Evolutionary conservation across 768 basidiomycete genomes (phyloP).

Genomic region (Serpula lacrymans): DNA sequence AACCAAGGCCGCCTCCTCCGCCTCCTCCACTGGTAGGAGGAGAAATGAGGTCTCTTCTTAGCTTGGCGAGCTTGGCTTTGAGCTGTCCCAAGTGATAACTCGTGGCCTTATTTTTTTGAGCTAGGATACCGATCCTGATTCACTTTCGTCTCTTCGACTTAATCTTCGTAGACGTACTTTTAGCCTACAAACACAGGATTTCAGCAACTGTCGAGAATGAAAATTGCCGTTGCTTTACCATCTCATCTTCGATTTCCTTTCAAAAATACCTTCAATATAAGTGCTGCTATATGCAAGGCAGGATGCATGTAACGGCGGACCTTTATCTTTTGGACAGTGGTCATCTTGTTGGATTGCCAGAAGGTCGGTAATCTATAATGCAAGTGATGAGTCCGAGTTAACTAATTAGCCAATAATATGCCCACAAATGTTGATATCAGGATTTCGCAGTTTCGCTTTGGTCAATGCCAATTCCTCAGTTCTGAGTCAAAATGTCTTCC

Average conservation of each 20-base stretch:
- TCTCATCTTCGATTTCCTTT: slow-evolving; percentile 95
- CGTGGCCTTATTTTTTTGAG: slow-evolving; percentile 94
- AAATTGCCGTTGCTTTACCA: slow-evolving; percentile 52
- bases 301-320: slow-evolving; percentile 41
- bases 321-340: slow-evolving; percentile 89
- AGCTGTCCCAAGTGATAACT: slow-evolving; percentile 96
- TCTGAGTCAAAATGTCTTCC: too few species aligned
- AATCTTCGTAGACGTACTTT: slow-evolving; percentile 52
- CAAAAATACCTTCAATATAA: slow-evolving; percentile 8
- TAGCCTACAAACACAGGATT: slow-evolving; percentile 49
- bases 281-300: slow-evolving; percentile 14
- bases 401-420: too few species aligned
- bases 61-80: slow-evolving; percentile 97
- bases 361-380: too few species aligned
- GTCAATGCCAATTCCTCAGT: too few species aligned
- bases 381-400: too few species aligned
- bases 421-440: too few species aligned
- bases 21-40: slow-evolving; percentile 75
- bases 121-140: slow-evolving; percentile 42
- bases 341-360: slow-evolving; percentile 52
- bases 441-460: too few species aligned
- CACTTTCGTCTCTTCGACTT: slow-evolving; percentile 11
- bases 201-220: slow-evolving; percentile 20
- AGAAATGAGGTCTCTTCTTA: slow-evolving; percentile 88
- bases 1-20: slow-evolving; percentile 86